A percentile compares a stretch with the other conserved stretches of the same genome.
phyloP scores from a whole-genome alignment of 1,139 yeast genomes.

The Kodamaea fungicola region DNA sequence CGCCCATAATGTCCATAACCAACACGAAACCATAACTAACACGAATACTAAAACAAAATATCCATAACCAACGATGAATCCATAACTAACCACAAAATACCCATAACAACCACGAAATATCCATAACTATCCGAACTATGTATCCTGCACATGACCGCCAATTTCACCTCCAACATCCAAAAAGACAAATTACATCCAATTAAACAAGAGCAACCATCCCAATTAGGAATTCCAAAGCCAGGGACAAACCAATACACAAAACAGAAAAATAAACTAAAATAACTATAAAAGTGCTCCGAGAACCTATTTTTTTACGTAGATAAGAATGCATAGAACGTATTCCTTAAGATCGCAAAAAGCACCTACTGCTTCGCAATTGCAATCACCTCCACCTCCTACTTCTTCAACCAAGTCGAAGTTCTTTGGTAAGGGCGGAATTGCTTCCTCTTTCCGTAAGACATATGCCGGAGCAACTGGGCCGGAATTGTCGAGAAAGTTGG shows the following conservation, averaged over 20 bases:
- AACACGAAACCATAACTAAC: too few relatives aligned
- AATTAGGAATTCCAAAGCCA: not conserved
- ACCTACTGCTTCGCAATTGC: conserved; percentile 78
- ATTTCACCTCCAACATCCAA: too few relatives aligned
- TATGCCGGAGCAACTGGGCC: conserved; percentile 79
- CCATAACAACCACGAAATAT: too few relatives aligned
- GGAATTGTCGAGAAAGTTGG: conserved; percentile 71
- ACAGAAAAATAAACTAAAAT: too few relatives aligned
- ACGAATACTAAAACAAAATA: too few relatives aligned
- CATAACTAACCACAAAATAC: too few relatives aligned
- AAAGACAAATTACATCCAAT: not conserved
- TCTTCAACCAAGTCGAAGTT: conserved; percentile 66
- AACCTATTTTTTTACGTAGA: not conserved
- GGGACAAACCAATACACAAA: not conserved
- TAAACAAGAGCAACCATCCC: not conserved
- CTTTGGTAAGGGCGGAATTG: conserved; percentile 70
- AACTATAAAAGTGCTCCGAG: not conserved
- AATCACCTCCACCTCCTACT: conserved; percentile 78
- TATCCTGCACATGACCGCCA: too few relatives aligned
- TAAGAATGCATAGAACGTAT: conserved; percentile 73
- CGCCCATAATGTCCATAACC: too few relatives aligned
- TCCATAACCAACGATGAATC: too few relatives aligned
- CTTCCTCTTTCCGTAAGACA: conserved; percentile 62
- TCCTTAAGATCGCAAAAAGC: conserved; percentile 77
- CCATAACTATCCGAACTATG: too few relatives aligned